phyloP scores from a whole-genome alignment of 106 monocot species.

The Acanthochlamys bracteata region DNA sequence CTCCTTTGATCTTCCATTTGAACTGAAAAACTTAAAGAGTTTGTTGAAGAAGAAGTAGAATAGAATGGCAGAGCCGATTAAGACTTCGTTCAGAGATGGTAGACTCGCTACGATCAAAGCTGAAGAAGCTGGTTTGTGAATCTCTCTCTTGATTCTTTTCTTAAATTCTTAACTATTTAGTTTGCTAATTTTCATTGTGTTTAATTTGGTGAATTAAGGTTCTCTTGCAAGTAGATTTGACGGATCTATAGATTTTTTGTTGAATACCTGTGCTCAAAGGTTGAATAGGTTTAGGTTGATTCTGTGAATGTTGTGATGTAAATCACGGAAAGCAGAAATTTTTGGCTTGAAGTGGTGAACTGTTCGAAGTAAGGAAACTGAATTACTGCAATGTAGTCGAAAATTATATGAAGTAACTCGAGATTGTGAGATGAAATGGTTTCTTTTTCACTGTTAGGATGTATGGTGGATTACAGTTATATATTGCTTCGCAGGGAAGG shows the following conservation, averaged over 20 bases:
- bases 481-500: no score
- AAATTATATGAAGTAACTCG: no score
- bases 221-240: background rate
- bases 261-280: background rate
- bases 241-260: background rate
- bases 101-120: constrained; percentile 56
- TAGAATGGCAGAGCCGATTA: constrained; percentile 31
- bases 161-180: background rate
- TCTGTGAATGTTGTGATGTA: background rate
- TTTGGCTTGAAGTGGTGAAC: no score
- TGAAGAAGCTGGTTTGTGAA: constrained; percentile 50
- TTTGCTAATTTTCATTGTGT: no score
- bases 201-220: background rate
- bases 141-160: background rate
- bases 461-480: no score
- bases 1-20: no score
- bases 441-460: no score
- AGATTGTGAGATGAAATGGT: no score
- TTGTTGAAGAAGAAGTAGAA: background rate
- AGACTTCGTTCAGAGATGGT: constrained; percentile 48
- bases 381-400: no score
- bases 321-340: no score
- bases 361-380: no score
- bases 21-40: no score
- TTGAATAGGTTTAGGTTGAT: background rate